Evolutionary conservation across 495 filamentous ascomycete genomes (phyloP).

Genomic region (Hypoxylon intermedium): DNA sequence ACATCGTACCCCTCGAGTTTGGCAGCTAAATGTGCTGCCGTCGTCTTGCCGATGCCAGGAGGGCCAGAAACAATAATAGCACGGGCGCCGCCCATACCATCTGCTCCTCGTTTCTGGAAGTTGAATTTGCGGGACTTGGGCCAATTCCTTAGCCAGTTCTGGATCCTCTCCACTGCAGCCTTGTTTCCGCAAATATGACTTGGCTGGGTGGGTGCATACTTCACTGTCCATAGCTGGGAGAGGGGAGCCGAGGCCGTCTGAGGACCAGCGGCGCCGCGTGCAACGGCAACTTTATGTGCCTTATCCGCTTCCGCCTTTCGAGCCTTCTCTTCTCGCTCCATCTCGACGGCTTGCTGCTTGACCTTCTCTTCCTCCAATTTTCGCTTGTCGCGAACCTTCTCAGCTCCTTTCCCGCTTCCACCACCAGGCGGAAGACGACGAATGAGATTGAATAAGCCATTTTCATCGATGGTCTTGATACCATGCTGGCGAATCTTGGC

Average conservation of each 20-base stretch:
- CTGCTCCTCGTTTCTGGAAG: slow-evolving; percentile 80
- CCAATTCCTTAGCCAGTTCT: slow-evolving; percentile 86
- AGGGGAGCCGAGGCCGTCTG: slow-evolving; percentile 54
- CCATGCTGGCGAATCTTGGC: slow-evolving; percentile 76
- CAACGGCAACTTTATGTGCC: slow-evolving; percentile 54
- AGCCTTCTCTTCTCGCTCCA: slow-evolving; percentile 71
- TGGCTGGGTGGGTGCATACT: slow-evolving; percentile 85
- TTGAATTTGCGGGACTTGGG: slow-evolving; percentile 70
- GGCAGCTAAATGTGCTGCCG: slow-evolving; percentile 91
- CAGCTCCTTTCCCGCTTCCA: slow-evolving; percentile 85
- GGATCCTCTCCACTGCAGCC: slow-evolving; percentile 82
- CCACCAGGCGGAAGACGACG: slow-evolving; percentile 82
- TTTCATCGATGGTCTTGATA: slow-evolving; percentile 91
- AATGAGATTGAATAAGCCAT: slow-evolving; percentile 90
- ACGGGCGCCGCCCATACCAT: slow-evolving; percentile 78
- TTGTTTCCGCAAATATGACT: slow-evolving; percentile 98
- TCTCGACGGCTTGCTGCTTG: slow-evolving; percentile 76
- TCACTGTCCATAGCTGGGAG: slow-evolving; percentile 88
- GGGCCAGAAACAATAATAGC: slow-evolving; percentile 93
- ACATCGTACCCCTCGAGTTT: slow-evolving; percentile 93
- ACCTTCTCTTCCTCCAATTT: slow-evolving; percentile 81
- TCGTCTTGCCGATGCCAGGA: slow-evolving; percentile 97
- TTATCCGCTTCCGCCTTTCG: slow-evolving; percentile 58
- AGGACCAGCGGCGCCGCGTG: slow-evolving; percentile 48
- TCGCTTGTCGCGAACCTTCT: slow-evolving; percentile 79